phyloP scores from a whole-genome alignment of 768 basidiomycete genomes.

The Trametes gibbosa region DNA sequence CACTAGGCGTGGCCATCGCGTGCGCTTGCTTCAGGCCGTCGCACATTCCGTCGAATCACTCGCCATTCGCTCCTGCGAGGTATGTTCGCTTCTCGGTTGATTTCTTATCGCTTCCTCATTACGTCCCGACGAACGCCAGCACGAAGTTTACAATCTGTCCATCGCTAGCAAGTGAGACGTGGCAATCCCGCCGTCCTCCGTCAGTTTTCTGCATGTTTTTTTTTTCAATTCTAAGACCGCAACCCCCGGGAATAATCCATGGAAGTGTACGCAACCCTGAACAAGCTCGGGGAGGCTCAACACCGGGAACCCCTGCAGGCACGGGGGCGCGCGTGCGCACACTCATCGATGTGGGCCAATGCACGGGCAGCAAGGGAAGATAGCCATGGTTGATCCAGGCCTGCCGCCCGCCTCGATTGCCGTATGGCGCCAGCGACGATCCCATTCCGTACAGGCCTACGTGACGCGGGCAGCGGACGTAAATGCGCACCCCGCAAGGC shows the following conservation, averaged over 20 bases:
- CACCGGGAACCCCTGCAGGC: background rate
- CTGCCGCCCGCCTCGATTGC: conserved; percentile 3
- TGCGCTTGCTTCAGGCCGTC: background rate
- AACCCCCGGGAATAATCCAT: background rate
- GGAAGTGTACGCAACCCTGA: background rate
- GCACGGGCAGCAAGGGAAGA: background rate
- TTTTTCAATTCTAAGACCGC: background rate
- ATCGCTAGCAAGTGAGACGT: conserved; percentile 4
- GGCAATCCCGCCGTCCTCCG: background rate
- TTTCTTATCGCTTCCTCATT: conserved; percentile 2
- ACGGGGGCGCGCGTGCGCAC: background rate
- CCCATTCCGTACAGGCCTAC: background rate
- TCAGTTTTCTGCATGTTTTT: background rate
- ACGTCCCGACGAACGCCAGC: background rate
- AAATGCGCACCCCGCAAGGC: background rate
- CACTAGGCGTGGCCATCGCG: background rate
- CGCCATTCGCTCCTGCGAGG: background rate
- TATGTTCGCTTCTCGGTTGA: background rate
- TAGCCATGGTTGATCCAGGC: conserved; percentile 14
- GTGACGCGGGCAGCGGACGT: too few relatives aligned
- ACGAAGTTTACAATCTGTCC: background rate
- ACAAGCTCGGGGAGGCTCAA: background rate
- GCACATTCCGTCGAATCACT: background rate
- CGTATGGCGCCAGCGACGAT: conserved; percentile 15
- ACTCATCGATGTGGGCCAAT: conserved; percentile 1